These are phyloP conservation scores for Rhodocollybia butyracea DNA, from an alignment of 768 basidiomycete genomes.

Conservation along the genomic window DNA sequence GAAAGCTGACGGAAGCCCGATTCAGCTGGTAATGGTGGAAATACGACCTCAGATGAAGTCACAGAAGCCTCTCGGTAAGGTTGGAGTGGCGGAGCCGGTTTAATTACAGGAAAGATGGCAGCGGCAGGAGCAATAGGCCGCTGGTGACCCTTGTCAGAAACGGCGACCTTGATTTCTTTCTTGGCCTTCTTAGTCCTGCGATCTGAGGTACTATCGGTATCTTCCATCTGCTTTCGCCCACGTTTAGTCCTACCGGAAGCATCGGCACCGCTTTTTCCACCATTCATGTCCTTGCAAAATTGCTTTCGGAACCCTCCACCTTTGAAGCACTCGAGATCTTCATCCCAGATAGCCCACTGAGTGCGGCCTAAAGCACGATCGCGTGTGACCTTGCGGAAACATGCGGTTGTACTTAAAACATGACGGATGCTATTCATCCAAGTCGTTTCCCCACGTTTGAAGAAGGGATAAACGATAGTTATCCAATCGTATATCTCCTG, in stretches of 20 bases:
- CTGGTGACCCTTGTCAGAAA: constrained; percentile 12
- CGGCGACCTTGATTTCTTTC: constrained; percentile 26
- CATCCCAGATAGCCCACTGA: constrained; percentile 84
- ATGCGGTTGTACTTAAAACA: constrained; percentile 87
- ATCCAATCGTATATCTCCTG: constrained; percentile 98
- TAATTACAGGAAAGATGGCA: constrained; percentile 48
- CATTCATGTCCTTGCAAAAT: constrained; percentile 46
- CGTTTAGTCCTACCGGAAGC: constrained; percentile 30
- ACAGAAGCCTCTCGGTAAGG: constrained; percentile 55
- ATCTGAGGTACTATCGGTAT: constrained; percentile 32
- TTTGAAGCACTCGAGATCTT: constrained; percentile 78
- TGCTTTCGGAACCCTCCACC: constrained; percentile 79
- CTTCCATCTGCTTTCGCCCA: constrained; percentile 17
- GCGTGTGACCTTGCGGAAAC: constrained; percentile 82
- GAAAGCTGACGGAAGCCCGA: constrained; percentile 33
- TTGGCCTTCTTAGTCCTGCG: constrained; percentile 48
- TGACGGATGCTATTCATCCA: constrained; percentile 99
- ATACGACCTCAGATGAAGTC: constrained; percentile 59
- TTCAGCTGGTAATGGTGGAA: constrained; percentile 66
- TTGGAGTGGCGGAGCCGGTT: constrained; percentile 64
- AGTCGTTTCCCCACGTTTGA: constrained; percentile 87
- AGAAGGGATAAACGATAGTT: constrained; percentile 89
- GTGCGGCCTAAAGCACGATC: constrained; percentile 78
- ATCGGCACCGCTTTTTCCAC: constrained; percentile 27
- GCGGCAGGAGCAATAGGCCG: constrained; percentile 16